Percentiles rank a stretch among this genome's conserved stretches.
Conservation (phyloP, 495 filamentous ascomycete genomes). For the Podospora bellae-mahoneyi region DNA sequence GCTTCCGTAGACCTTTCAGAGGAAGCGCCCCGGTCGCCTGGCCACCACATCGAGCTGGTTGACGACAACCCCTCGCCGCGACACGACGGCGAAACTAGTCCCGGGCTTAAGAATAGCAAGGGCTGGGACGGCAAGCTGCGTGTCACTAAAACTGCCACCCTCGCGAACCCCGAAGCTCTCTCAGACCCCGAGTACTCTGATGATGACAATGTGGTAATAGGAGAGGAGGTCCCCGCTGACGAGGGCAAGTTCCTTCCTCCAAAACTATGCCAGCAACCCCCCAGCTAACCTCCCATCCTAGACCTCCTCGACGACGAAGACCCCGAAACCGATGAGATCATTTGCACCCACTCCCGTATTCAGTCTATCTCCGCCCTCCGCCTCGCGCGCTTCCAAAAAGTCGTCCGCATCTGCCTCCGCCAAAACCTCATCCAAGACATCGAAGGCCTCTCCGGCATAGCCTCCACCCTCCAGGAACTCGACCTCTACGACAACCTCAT, state of each 20-base stretch:
- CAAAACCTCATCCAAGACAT: constrained; percentile 86
- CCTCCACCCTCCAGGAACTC: constrained; percentile 68
- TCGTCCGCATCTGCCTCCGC: constrained; percentile 81
- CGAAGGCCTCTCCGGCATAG: constrained; percentile 63
- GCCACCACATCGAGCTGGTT: constrained; percentile 44
- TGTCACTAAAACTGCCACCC: constrained; percentile 58
- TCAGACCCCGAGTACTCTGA: constrained; percentile 84
- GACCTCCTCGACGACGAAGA: constrained; percentile 55
- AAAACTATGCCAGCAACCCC: constrained; percentile 38
- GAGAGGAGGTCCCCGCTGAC: constrained; percentile 74
- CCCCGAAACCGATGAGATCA: constrained; percentile 69
- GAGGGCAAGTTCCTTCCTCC: constrained; percentile 47
- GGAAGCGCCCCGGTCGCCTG: constrained; percentile 32
- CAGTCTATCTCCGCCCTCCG: constrained; percentile 70
- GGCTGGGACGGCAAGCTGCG: constrained; percentile 94
- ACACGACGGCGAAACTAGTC: constrained; percentile 43
- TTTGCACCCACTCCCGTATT: constrained; percentile 82
- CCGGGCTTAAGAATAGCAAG: constrained; percentile 57
- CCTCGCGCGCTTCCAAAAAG: constrained; percentile 76
- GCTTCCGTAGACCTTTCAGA: constrained; percentile 30
- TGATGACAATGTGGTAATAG: constrained; percentile 67
- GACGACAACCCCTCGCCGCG: constrained; percentile 38
- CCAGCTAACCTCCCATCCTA: constrained; percentile 22
- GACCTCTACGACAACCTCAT: constrained; percentile 99
- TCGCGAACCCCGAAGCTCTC: constrained; percentile 72